Evolutionary conservation across 1,284 basidiomycete genomes (phyloP).

Genomic region (Papiliotrema flavescens): DNA sequence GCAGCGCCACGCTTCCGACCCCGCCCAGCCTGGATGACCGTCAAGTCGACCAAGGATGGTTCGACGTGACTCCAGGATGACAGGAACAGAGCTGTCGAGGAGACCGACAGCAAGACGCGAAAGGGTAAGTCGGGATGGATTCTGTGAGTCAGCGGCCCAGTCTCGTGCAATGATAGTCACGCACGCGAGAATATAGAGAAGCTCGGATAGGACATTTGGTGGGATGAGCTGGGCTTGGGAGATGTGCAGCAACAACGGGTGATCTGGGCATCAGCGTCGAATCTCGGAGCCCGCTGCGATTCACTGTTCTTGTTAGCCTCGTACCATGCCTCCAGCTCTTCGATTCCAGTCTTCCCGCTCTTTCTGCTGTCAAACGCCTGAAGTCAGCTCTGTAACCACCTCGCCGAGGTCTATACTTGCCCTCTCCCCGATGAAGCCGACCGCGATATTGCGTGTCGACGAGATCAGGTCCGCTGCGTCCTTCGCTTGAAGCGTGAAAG

Average conservation of each 20-base stretch:
- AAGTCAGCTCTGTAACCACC: not conserved
- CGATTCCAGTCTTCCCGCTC: constrained; percentile 30
- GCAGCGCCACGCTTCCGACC: constrained; percentile 11
- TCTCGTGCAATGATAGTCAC: constrained; percentile 1
- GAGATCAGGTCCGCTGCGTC: constrained; percentile 28
- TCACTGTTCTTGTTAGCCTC: constrained; percentile 14
- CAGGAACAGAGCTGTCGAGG: constrained; percentile 29
- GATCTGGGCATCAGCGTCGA: not conserved
- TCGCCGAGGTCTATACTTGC: constrained; percentile 11
- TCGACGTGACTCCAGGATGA: constrained; percentile 30
- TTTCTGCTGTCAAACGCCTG: constrained; percentile 23
- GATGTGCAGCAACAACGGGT: constrained; percentile 30
- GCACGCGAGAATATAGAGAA: constrained; percentile 37
- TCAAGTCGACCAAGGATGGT: constrained; percentile 32
- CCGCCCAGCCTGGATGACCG: constrained; percentile 21
- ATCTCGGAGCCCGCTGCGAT: not conserved
- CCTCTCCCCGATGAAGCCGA: constrained; percentile 30
- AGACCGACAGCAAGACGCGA: constrained; percentile 36
- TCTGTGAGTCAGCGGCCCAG: constrained; percentile 7
- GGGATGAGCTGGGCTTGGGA: constrained; percentile 36
- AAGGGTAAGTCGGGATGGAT: constrained; percentile 26
- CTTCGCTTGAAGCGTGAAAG: constrained; percentile 19
- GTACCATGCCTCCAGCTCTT: constrained; percentile 40
- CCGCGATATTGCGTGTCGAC: constrained; percentile 23
- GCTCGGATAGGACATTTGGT: constrained; percentile 24